Evolutionary conservation across 2,329 filamentous ascomycete genomes (phyloP), one percentile per base, ranked within the genome.

Genomic region (Tetracladium maxilliforme): DNA sequence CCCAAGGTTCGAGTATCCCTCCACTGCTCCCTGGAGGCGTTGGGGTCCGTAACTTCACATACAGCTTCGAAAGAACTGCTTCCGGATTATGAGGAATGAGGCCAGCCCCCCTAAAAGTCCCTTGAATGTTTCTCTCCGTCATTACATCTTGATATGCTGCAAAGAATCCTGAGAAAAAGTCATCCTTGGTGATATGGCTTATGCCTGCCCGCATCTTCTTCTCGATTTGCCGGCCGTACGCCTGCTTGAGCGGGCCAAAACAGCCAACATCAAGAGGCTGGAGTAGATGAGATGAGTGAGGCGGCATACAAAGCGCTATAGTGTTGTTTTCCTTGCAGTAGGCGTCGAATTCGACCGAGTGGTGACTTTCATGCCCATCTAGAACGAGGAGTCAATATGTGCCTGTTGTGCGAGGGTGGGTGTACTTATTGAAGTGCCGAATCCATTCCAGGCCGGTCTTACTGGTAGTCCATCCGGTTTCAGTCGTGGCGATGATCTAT

Each of bases 181-280:
- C 35, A 13, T 23, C 21, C 23, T 41, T 41, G 13, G 22, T 36
- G 28, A 46, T 41, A 30, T 42, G 30, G 28, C 37, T 38, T 26
- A 42, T 36, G 24, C 27, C 14, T 23, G 21, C 11, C 14, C 33
- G 28, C 10, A 38, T 35, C 13, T 42, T 29, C n/a, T 25, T 19
- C 20, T 35, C 24, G 21, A 50, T 31, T 18, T 34, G n/a, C 18
- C 31, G 12, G 5, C 38, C 17, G 31, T 50, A 49, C 18, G 32
- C 31, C 9, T 23, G 17, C 32, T 47, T 47, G 12, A 49, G 33
- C 22, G 31, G 36, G 14, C 31, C 24, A 33, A 50, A 52, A 28
- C 38, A 43, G 20, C 35, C 39, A 11, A 49, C 35, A 38, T 50
- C 39, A 20, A 51, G 41, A 9, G 44, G 47, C 32, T 54, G 38